Base-by-base conservation (phyloP, 192 early-diverging fungal genomes). In the Backusella mclennaniae region DNA sequence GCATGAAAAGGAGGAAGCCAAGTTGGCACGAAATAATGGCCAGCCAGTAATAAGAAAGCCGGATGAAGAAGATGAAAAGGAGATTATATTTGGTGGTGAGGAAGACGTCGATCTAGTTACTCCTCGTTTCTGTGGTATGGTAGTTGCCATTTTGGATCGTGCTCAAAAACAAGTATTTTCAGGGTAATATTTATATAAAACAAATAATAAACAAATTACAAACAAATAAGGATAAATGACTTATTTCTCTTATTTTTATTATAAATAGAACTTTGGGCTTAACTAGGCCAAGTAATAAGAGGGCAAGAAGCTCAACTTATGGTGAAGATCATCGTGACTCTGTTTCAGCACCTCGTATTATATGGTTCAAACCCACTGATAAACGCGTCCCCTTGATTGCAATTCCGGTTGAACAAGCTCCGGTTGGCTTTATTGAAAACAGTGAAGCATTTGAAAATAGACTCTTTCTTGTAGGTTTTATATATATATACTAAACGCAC, bases 301-400 rank as follows among this genome's bases (percentile, higher is more conserved):
- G 67, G 36, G 35, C 74, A 52, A 76, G 74, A 68, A 44, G 29
- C 0, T 52, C 44, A 46, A 76, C 44, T 14, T 56, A 35, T 29
- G 68, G 44, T 17, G 49, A 71, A 17, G 53, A 77, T 35, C 80
- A 80, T 35, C 82, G 89, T 73, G 84, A 84, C 42, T 86, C 80
- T 69, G 83, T 83, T n/a, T 82, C 79, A 21, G 79, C 79, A 35
- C 85, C 90, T 26, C 80, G 85, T 29, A 85, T 85, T 56, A 82
- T 91, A 17, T 96, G 93, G 93, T 93, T 96, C 80, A 91, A 91
- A 82, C 92, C 94, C 78, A 91, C 87, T 4, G 94, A 96, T 79
- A 89, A 90, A 73, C 89, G 94, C 17, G 87, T 92, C 3, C 93
- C 94, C 14, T 85, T 91, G 46, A 87, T 95, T 31, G 86, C 89